Base-by-base conservation (phyloP, 495 filamentous ascomycete genomes). In the Achaetomiella virescens region DNA sequence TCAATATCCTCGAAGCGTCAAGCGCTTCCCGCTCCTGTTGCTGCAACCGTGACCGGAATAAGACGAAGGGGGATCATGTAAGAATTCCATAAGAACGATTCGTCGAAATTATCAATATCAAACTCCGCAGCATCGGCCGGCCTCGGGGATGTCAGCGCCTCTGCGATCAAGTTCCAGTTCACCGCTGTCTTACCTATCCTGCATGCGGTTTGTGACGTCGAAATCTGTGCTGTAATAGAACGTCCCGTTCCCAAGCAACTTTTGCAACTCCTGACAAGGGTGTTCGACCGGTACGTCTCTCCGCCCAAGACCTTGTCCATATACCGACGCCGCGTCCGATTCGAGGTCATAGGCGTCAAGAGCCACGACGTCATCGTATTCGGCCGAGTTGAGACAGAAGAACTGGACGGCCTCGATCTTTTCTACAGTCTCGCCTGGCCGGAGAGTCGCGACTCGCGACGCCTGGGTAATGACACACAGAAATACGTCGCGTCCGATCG, bases 151-250 rank as follows among this genome's bases (percentile, higher is more conserved):
- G 61, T 65, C 44, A 71, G 61, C 38, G 52, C 40, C 18, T 12
- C 1, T 36, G 20, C 8, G 14, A n/a, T 12, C 14, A 27, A 8
- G 1, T 1, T 2, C 8, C 22, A n/a, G n/a, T 1, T 38, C 31
- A n/a, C 44, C 22, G 47, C 15, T 14, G 40, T 62, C 81, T 67
- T 71, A 91, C 87, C 92, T 86, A 62, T 96, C 86, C 71, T 98
- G 93, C 59, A 97, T 75, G 58, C 93, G 81, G 69, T 92, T 92
- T 22, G 93, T 97, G 20, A 98, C 79, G 69, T 97, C 91, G 66
- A 98, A 98, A 72, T 97, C 89, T 27, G 89, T 85, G 63, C 92
- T 97, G 70, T 96, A 98, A 68, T 97, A 97, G 66, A 98, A 98
- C 12, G 86, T 96, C n/a, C 95, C 91, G 71, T 93, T 88, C 58